Evolutionary conservation across 192 early-diverging fungal genomes (phyloP).

Genomic region (Chytriomyces sp.): DNA sequence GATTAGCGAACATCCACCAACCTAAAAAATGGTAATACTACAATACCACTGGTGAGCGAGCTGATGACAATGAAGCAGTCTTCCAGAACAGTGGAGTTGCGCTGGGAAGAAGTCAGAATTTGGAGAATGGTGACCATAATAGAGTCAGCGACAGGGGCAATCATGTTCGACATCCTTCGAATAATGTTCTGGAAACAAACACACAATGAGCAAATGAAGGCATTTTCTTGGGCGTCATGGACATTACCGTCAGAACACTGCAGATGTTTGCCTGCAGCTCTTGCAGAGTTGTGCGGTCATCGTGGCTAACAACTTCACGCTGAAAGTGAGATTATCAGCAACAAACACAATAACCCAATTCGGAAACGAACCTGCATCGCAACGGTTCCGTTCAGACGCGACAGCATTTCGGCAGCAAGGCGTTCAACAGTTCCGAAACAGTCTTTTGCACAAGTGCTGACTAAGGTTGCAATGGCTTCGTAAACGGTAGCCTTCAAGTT

Average conservation of each 20-base stretch:
- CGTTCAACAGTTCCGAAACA: conserved; percentile 76
- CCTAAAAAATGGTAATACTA: too few relatives aligned
- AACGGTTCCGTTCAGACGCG: conserved; percentile 80
- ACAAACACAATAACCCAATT: conserved; percentile 13
- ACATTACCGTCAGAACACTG: conserved; percentile 79
- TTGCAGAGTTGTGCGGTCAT: conserved; percentile 80
- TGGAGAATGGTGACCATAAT: conserved; percentile 88
- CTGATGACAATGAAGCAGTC: conserved; percentile 93
- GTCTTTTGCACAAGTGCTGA: conserved; percentile 67
- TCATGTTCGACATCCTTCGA: conserved; percentile 75
- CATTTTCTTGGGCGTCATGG: neutral
- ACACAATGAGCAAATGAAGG: neutral
- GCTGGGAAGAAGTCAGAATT: conserved; percentile 73
- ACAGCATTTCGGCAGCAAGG: conserved; percentile 76
- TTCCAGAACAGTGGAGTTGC: conserved; percentile 85
- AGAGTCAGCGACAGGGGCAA: conserved; percentile 79
- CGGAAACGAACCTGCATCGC: conserved; percentile 48
- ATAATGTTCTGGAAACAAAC: conserved; percentile 64
- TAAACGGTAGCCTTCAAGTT: conserved; percentile 92
- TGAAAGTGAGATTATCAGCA: conserved; percentile 36
- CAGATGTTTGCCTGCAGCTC: conserved; percentile 94
- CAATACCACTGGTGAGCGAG: conserved; percentile 73
- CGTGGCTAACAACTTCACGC: conserved; percentile 78
- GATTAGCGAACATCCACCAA: neutral
- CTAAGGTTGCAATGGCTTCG: conserved; percentile 88